Evolutionary conservation across 2,329 filamentous ascomycete genomes (phyloP), one percentile per base, ranked within the genome.

Genomic region (Cladosporium phlei): DNA sequence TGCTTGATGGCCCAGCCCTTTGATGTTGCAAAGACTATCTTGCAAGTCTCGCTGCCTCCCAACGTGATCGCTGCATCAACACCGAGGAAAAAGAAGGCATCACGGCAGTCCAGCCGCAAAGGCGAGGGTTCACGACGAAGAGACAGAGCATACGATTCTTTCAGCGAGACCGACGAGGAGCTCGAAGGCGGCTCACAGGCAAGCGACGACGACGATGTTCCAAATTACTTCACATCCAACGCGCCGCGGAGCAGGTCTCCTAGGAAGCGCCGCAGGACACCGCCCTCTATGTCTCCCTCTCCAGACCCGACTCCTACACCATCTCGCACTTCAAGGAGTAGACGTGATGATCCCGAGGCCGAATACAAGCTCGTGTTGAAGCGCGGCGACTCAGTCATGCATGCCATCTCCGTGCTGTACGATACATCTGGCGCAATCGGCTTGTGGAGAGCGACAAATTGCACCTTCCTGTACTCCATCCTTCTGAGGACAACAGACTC

Each of bases 1-100:
- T 83, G 95, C 19, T 68, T 97, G 60, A 83, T 95, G 64, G 86
- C 88, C 45, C 93, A 98, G 69, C 93, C 93, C 11, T 97, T 98
- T 66, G 93, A 97, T 73, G 90, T 96, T 48, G 89, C 91, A 61
- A 97, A 96, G 76, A 93, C 85, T 11, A 80, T 97, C 47, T 71
- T 98, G 57, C 93, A 98, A 69, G 81, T 89, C 42, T 80, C 79
- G 53, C 66, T 62, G 45, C 63, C 56, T 12, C 47, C 54, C 11
- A 52, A 50, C 4, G 45, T 62, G 19, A 59, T 65, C 22, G 63
- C 63, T 29, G 59, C 58, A 42, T 57, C 58, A 46, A 62, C 54
- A 44, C 57, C 55, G 14, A 52, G 51, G 37, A 59, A 66, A 29
- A 60, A 61, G 38, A 61, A 58, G 48, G 50, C 38, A 30, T 48